Conservation (phyloP, 768 basidiomycete genomes). For the Clathrus columnatus region DNA sequence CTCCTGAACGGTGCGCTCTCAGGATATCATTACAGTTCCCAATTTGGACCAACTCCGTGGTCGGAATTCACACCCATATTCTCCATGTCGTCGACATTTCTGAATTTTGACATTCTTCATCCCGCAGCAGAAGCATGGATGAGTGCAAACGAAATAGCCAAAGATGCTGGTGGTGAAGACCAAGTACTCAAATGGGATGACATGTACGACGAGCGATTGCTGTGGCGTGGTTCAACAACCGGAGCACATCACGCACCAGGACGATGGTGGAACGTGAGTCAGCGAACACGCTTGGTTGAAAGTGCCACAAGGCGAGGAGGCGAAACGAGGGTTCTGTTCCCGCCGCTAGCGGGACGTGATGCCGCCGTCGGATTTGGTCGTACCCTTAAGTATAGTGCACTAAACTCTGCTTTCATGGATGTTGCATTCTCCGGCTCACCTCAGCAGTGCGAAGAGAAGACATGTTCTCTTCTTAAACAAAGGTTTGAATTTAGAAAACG, state of each 20-base stretch:
- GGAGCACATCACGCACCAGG: constrained; percentile 40
- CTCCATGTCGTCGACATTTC: constrained; percentile 37
- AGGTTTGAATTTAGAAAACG: constrained; percentile 42
- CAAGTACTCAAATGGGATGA: constrained; percentile 47
- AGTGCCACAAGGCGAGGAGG: constrained; percentile 33
- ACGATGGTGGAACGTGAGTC: constrained; percentile 39
- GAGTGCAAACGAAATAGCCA: constrained; percentile 30
- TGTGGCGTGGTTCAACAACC: constrained; percentile 72
- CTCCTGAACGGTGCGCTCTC: constrained; percentile 44
- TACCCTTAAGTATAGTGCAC: not conserved
- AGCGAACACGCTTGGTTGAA: constrained; percentile 40
- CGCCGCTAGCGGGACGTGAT: constrained; percentile 22
- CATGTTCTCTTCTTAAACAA: constrained; percentile 36
- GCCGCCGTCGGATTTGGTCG: constrained; percentile 6
- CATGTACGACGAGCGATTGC: constrained; percentile 50
- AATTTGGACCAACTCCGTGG: constrained; percentile 36
- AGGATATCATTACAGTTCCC: constrained; percentile 19
- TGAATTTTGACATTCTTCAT: constrained; percentile 50
- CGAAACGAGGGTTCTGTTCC: constrained; percentile 31
- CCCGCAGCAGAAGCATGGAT: constrained; percentile 41
- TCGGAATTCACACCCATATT: constrained; percentile 40
- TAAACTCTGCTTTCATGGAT: constrained; percentile 53
- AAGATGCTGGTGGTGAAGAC: constrained; percentile 29
- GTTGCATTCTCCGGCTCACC: constrained; percentile 45
- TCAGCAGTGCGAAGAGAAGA: constrained; percentile 31